Evolutionary conservation across 176 grass and related monocot species (phyloP).

Genomic region (Lolium multiflorum): DNA sequence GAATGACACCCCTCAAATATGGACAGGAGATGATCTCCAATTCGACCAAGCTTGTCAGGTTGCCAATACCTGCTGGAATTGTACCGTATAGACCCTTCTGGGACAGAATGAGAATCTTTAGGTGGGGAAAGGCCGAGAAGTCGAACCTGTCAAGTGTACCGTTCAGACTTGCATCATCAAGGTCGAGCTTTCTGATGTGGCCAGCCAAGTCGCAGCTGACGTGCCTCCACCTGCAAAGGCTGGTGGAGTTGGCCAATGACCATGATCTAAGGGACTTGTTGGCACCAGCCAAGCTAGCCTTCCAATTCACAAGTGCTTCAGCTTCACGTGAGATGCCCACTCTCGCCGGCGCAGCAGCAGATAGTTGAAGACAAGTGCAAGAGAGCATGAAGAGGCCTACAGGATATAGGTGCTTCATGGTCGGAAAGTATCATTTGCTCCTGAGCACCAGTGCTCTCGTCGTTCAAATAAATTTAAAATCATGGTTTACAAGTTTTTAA

Average conservation of each 20-base stretch:
- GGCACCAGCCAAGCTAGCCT: background rate
- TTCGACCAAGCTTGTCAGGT: background rate
- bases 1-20: background rate
- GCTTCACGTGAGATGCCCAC: background rate
- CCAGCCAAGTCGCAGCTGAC: background rate
- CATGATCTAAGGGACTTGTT: background rate
- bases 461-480: too few relatives aligned
- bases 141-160: background rate
- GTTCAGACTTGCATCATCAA: accelerated
- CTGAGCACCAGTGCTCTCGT: too few relatives aligned
- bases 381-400: background rate
- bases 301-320: background rate
- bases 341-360: background rate
- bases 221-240: background rate
- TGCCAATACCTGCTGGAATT: conserved; percentile 10
- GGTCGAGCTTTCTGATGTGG: background rate
- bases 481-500: too few relatives aligned
- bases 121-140: background rate
- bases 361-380: background rate
- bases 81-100: background rate
- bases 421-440: too few relatives aligned
- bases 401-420: background rate
- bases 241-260: background rate
- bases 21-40: background rate
- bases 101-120: background rate